Evolutionary conservation across 2,329 filamentous ascomycete genomes (phyloP).

Genomic region (Cryphonectria carpinicola): DNA sequence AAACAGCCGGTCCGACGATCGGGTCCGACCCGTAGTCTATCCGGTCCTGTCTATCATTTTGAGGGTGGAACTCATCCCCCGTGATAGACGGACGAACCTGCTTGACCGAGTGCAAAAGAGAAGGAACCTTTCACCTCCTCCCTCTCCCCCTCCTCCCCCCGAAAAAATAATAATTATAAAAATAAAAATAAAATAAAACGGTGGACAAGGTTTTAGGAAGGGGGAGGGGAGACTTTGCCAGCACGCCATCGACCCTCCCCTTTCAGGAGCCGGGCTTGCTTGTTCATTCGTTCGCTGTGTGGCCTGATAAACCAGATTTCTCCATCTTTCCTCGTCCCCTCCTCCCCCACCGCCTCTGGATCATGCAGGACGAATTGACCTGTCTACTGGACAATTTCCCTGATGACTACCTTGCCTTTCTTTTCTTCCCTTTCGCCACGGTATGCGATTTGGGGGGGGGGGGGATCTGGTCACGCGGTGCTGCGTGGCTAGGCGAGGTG

Average conservation of each 20-base stretch:
- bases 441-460: neutral
- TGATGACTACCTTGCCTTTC: neutral
- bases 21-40: conserved; percentile 1
- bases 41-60: neutral
- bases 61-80: neutral
- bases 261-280: neutral
- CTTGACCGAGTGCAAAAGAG: neutral
- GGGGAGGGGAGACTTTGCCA: neutral
- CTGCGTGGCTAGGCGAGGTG: neutral
- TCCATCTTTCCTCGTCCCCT: neutral
- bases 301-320: neutral
- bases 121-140: neutral
- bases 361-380: neutral
- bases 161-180: neutral
- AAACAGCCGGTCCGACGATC: conserved; percentile 3
- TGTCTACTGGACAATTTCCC: neutral
- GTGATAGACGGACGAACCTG: neutral
- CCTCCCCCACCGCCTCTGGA: neutral
- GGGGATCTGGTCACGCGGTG: neutral
- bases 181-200: neutral
- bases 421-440: neutral
- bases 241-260: neutral
- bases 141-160: neutral
- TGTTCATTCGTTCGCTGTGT: neutral
- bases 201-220: neutral